These are phyloP conservation scores for Neotropicomus parvogracilis DNA, from an alignment of 1,284 basidiomycete species.

Conservation along the genomic window DNA sequence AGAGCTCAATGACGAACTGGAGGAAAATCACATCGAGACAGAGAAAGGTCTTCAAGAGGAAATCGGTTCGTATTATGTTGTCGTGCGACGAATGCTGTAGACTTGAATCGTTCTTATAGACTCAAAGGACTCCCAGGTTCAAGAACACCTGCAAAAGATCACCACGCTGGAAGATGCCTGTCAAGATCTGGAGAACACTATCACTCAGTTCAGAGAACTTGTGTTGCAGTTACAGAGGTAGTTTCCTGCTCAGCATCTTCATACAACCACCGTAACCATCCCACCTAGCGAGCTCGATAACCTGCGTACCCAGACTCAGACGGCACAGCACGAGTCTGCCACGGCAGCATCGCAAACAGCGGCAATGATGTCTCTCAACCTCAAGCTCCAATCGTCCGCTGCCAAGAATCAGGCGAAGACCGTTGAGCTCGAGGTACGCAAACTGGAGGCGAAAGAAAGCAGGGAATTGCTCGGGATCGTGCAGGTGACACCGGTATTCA, in stretches of 20 bases:
- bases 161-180: slow-evolving; percentile 73
- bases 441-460: slow-evolving; percentile 79
- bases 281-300: slow-evolving; percentile 73
- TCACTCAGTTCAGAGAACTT: slow-evolving; percentile 86
- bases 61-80: slow-evolving; percentile 53
- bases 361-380: slow-evolving; percentile 86
- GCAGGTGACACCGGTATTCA: slow-evolving; percentile 42
- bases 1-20: slow-evolving; percentile 95
- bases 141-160: slow-evolving; percentile 64
- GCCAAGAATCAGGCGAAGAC: slow-evolving; percentile 85
- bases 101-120: slow-evolving; percentile 43
- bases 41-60: slow-evolving; percentile 92
- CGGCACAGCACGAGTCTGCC: slow-evolving; percentile 77
- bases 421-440: slow-evolving; percentile 84
- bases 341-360: slow-evolving; percentile 72
- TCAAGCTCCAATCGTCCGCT: slow-evolving; percentile 87
- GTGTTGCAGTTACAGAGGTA: slow-evolving; percentile 81
- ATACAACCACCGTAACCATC: slow-evolving; percentile 7
- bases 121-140: slow-evolving; percentile 64
- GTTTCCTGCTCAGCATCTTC: slow-evolving; percentile 17
- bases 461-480: slow-evolving; percentile 72
- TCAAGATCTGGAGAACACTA: slow-evolving; percentile 83
- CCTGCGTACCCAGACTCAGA: slow-evolving; percentile 79
- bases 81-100: not conserved
- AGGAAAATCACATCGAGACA: slow-evolving; percentile 94